Evolutionary conservation across 208 protist genomes (phyloP), one percentile per base, ranked within the genome.

Genomic region (Crithidia fasciculata): DNA sequence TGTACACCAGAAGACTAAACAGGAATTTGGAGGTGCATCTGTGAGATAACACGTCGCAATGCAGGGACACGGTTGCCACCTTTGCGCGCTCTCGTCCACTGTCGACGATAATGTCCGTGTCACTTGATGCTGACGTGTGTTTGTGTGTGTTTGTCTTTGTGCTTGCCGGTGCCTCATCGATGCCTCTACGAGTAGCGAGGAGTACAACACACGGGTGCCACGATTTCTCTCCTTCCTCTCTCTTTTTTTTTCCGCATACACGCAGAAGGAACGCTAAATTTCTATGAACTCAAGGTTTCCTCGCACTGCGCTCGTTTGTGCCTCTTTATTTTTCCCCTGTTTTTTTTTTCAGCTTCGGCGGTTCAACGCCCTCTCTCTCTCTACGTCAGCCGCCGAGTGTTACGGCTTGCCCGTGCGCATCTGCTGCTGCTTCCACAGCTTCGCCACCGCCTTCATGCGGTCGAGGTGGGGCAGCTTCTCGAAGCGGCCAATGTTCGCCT

Each of bases 351-450:
- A 28, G 0, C 28, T 28, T 28, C 28, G 28, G 28, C 28, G 28
- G 28, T 1, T 28, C 28, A 28, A 28, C 28, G 28, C 28, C 28
- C 28, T 28, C 28, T 28, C 28, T 28, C 28, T 28, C 28, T 28
- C 28, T 28, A 28, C 28, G 28, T 28, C 28, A 28, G 28, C 0
- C 28, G 28, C 28, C 28, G 28, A 28, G 28, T 0, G 0, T 28
- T 28, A 28, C 28, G 28, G 76, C 55, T 73, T 80, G 65, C 54
- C 65, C 1, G 4, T 40, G 56, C 72, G 69, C 39, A 79, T 61
- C 60, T 89, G 50, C 67, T 96, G 87, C 75, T 91, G 75, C 53
- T 89, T 93, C 89, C 92, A 96, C 54, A 96, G 82, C 78, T 96
- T 94, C 15, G 91, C 91, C 16, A 96, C 86, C 2, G 85, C 88